Conservation (phyloP, 768 basidiomycete species). For the Polyporus arcularius region DNA sequence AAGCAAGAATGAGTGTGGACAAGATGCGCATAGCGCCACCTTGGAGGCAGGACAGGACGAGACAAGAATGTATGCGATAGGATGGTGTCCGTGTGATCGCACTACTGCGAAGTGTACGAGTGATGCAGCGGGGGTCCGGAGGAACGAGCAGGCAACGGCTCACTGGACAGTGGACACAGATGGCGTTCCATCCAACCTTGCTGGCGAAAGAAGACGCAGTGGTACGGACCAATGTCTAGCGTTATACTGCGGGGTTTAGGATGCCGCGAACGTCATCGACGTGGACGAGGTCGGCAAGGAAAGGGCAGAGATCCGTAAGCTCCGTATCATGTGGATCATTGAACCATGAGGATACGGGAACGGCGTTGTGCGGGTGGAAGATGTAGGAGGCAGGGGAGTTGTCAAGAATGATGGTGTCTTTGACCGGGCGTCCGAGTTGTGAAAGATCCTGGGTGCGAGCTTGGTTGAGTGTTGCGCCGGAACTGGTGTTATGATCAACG, state of each 20-base stretch:
- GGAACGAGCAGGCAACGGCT: not conserved
- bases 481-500: conserved; percentile 14
- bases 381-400: conserved; percentile 99
- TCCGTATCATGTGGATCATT: conserved; percentile 99
- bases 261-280: conserved; percentile 85
- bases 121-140: not conserved
- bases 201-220: no score
- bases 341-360: conserved; percentile 99
- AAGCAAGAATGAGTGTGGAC: conserved; percentile 6
- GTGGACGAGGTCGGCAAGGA: conserved; percentile 82
- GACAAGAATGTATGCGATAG: not conserved
- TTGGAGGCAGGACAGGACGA: not conserved
- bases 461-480: not conserved
- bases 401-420: conserved; percentile 95
- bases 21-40: conserved; percentile 8
- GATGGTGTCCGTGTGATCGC: not conserved
- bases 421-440: conserved; percentile 91
- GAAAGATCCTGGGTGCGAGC: conserved; percentile 78
- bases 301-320: conserved; percentile 92
- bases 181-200: no score
- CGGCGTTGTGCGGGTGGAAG: conserved; percentile 98
- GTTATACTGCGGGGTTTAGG: conserved; percentile 14
- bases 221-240: no score
- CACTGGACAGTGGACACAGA: not conserved
- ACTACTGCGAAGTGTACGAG: not conserved